Base-by-base conservation (phyloP, 108 stramenopile species). In the Cyclotella baltica region DNA sequence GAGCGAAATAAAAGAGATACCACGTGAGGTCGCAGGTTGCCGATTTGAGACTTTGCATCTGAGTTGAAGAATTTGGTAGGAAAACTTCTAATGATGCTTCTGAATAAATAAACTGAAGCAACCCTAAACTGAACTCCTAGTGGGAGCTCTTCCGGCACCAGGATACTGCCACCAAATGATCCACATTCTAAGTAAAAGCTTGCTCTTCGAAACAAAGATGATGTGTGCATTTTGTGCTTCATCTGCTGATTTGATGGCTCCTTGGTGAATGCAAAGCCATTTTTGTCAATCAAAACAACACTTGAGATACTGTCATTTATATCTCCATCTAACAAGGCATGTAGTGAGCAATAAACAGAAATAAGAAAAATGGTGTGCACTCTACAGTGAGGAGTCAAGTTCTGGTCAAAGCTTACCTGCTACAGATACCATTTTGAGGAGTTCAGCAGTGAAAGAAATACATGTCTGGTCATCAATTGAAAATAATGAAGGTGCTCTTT, bases 21-120 rank as follows among this genome's bases (percentile, higher is more conserved):
- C n/a, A 93, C 85, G 72, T 95, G 92, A 31, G 92, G 92, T 27
- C 90, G 78, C 33, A 95, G 86, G 52, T 95, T 95, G 29, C 94
- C 93, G 81, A 70, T 40, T 63, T 77, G 63, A n/a, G 86, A 76
- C 36, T 80, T 74, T 11, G 75, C 29, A 20, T 90, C 89, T 9
- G 94, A 85, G 37, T 93, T 88, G 66, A 89, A 93, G 75, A 95
- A 95, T 28, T 70, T 65, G 58, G 92, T 78, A 6, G 89, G 43
- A 72, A 89, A 84, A 3, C 84, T 76, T 48, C 84, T 55, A 61
- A 93, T 87, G n/a, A 93, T 81, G 55, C 83, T 78, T 43, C 89
- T 72, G 75, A 95, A 85, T 2, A 95, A 84, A 58, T 52, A 59
- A 43, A 95, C 83, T 27, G 91, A 71, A 18, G 94, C 89, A 4